phyloP scores from a whole-genome alignment of 345 rosid species.

The Rhizophora mangle region DNA sequence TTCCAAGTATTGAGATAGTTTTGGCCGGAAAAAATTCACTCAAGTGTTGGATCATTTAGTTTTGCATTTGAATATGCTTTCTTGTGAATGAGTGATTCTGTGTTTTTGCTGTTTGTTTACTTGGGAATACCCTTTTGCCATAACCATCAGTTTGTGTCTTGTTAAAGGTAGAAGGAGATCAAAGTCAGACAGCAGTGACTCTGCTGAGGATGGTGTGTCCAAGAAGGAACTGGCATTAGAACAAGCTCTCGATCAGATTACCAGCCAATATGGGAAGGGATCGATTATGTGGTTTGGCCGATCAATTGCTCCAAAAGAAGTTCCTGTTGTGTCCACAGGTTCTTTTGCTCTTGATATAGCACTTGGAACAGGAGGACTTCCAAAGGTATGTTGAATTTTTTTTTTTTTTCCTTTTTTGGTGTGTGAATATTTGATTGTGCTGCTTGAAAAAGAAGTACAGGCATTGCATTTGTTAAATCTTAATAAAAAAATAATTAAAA shows the following conservation, averaged over 20 bases:
- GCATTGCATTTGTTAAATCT: no score
- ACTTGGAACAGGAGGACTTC: slow-evolving; percentile 88
- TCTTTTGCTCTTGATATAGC: slow-evolving; percentile 84
- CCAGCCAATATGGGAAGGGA: slow-evolving; percentile 78
- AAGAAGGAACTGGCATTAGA: slow-evolving; percentile 82
- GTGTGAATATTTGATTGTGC: not conserved
- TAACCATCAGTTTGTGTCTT: not conserved
- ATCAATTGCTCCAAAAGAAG: slow-evolving; percentile 54
- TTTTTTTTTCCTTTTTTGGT: not conserved
- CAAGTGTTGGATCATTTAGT: no score
- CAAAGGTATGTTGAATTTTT: slow-evolving; percentile 51
- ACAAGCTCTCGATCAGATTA: slow-evolving; percentile 87
- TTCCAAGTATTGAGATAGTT: not conserved
- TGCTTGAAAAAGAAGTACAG: no score
- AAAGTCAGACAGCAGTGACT: slow-evolving; percentile 73
- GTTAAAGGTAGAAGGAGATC: slow-evolving; percentile 60
- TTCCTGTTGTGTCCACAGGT: slow-evolving; percentile 86
- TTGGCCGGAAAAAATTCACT: not conserved
- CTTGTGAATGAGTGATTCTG: no score
- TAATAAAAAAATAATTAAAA: no score
- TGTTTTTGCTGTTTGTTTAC: no score
- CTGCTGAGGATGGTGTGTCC: slow-evolving; percentile 66
- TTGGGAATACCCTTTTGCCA: not conserved
- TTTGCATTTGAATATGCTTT: no score
- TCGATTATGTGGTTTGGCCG: slow-evolving; percentile 93